These are phyloP conservation scores for Coniferiporia sulphurascens DNA, from an alignment of 1,284 basidiomycete species.

Conservation along the genomic window DNA sequence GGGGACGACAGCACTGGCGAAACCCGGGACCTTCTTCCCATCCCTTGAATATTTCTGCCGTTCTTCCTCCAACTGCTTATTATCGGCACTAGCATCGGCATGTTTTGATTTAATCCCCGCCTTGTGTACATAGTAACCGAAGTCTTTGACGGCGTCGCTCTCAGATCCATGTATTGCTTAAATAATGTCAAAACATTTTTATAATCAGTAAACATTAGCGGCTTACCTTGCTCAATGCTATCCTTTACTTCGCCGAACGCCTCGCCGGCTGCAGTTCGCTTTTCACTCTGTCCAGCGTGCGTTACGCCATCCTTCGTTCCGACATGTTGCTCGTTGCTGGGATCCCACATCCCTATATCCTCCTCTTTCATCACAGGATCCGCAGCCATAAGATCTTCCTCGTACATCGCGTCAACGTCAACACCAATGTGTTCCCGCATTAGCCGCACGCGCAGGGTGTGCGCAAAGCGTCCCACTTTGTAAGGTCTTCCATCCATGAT, in stretches of 20 bases:
- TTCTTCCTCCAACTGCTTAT: constrained; percentile 43
- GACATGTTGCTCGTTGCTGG: constrained; percentile 66
- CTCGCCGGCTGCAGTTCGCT: constrained; percentile 33
- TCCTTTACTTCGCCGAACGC: constrained; percentile 37
- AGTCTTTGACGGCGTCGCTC: constrained; percentile 34
- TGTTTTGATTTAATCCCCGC: constrained; percentile 38
- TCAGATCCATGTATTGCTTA: constrained; percentile 41
- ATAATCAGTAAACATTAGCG: not conserved
- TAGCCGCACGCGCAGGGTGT: constrained; percentile 86
- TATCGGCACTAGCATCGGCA: constrained; percentile 35
- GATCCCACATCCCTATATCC: constrained; percentile 72
- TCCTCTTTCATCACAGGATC: constrained; percentile 50
- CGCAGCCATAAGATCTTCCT: constrained; percentile 64
- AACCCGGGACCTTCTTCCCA: constrained; percentile 50
- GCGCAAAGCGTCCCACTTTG: constrained; percentile 95
- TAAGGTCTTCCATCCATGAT: constrained; percentile 94
- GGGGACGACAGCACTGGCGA: constrained; percentile 63
- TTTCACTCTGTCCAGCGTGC: constrained; percentile 33
- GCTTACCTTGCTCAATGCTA: constrained; percentile 46
- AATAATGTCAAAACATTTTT: constrained; percentile 7
- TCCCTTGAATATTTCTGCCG: constrained; percentile 50
- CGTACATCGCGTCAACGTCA: constrained; percentile 87
- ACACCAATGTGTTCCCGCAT: constrained; percentile 97
- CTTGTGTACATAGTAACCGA: constrained; percentile 37
- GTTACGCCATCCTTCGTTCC: constrained; percentile 40